Evolutionary conservation across 495 filamentous ascomycete species (phyloP).

Genomic region (Penicillium steckii): DNA sequence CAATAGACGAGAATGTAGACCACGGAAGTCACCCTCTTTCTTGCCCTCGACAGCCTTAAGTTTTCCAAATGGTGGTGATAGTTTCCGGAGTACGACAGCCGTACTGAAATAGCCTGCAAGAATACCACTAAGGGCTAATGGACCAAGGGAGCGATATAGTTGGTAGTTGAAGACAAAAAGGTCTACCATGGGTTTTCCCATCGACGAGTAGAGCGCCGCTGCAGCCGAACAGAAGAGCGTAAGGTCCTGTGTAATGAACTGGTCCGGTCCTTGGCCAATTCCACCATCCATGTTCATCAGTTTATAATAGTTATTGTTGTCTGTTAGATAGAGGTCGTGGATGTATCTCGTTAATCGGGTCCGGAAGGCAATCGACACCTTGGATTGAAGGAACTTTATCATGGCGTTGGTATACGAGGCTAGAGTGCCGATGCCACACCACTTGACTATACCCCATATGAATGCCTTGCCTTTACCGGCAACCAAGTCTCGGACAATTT

Average conservation of each 20-base stretch:
- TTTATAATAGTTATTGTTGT: conserved; percentile 95
- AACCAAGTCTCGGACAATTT: conserved; percentile 93
- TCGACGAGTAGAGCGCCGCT: conserved; percentile 89
- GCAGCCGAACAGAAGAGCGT: conserved; percentile 92
- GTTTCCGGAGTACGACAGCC: conserved; percentile 76
- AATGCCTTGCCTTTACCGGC: conserved; percentile 89
- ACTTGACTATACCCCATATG: conserved; percentile 85
- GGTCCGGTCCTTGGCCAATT: conserved; percentile 86
- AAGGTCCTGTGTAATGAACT: conserved; percentile 97
- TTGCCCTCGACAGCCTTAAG: conserved; percentile 92
- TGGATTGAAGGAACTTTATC: conserved; percentile 98
- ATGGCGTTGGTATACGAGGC: conserved; percentile 92
- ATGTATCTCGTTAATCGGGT: conserved; percentile 96
- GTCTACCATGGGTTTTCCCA: conserved; percentile 95
- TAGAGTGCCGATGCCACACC: conserved; percentile 69
- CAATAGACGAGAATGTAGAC: conserved; percentile 84
- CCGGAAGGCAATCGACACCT: conserved; percentile 97
- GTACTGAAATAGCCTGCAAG: conserved; percentile 90
- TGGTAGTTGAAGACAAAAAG: conserved; percentile 97
- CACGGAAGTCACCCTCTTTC: conserved; percentile 90
- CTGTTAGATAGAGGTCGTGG: conserved; percentile 93
- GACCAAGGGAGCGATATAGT: conserved; percentile 87
- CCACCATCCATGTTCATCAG: conserved; percentile 91
- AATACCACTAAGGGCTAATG: conserved; percentile 81
- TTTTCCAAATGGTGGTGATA: conserved; percentile 95